phyloP scores from a whole-genome alignment of 208 protist genomes.

The Angomonas ambiguus region DNA sequence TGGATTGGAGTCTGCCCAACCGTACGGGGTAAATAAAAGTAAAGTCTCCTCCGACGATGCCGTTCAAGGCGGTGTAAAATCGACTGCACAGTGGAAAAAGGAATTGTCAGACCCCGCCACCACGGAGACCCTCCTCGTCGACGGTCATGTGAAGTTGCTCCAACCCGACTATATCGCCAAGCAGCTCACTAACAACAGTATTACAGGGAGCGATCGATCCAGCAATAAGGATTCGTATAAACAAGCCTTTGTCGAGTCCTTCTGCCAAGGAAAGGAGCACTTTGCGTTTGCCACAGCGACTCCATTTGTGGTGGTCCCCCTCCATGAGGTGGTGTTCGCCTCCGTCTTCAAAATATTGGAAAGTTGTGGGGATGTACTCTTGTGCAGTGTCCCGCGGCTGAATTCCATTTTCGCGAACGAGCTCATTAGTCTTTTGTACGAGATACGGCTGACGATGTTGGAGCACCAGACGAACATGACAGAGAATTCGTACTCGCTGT shows the following conservation, averaged over 20 bases:
- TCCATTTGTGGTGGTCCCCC: slow-evolving; percentile 31
- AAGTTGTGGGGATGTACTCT: slow-evolving; percentile 33
- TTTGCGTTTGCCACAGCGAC: slow-evolving; percentile 19
- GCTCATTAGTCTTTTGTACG: slow-evolving; percentile 46
- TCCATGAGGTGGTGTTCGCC: slow-evolving; percentile 48
- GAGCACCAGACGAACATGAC: slow-evolving; percentile 15
- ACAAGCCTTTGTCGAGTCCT: slow-evolving; percentile 42
- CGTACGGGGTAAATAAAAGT: neutral
- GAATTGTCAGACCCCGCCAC: neutral
- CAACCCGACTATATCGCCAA: neutral
- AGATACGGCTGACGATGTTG: slow-evolving; percentile 41
- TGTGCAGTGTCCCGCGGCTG: slow-evolving; percentile 42
- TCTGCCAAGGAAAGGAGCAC: slow-evolving; percentile 31
- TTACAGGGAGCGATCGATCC: slow-evolving; percentile 5
- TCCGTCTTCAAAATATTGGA: slow-evolving; percentile 40
- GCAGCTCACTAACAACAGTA: slow-evolving; percentile 1
- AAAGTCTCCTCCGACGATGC: neutral
- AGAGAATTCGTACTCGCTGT: neutral
- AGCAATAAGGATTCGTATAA: slow-evolving; percentile 21
- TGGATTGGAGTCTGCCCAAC: neutral
- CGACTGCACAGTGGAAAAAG: neutral
- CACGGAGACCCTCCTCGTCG: neutral
- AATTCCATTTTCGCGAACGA: slow-evolving; percentile 48
- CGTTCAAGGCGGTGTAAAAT: neutral
- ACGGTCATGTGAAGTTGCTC: neutral